Evolutionary conservation across 768 basidiomycete genomes (phyloP).

Genomic region (Serendipita sp.): DNA sequence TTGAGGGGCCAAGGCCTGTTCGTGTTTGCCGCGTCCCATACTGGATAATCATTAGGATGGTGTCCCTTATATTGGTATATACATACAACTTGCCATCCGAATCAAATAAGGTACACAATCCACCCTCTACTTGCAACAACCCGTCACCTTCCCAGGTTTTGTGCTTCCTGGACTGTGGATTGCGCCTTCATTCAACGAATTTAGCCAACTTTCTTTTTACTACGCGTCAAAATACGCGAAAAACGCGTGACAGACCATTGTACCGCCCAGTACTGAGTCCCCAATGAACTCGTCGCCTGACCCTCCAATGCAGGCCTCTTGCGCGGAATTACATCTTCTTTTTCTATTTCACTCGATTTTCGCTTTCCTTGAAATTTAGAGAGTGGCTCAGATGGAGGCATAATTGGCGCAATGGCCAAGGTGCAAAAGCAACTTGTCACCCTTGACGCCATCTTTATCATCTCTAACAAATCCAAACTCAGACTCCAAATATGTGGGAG

Average conservation of each 20-base stretch:
- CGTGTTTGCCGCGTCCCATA: background rate
- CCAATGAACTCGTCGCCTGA: background rate
- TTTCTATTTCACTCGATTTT: background rate
- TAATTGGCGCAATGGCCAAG: background rate
- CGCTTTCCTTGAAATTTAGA: background rate
- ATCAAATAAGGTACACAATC: background rate
- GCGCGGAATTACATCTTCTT: background rate
- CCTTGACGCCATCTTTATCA: no score
- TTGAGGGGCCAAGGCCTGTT: background rate
- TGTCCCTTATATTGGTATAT: background rate
- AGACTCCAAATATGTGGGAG: no score
- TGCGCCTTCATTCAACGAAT: slow-evolving; percentile 36
- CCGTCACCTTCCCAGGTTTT: slow-evolving; percentile 65
- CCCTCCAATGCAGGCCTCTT: background rate
- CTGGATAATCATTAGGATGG: background rate
- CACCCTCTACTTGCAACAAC: slow-evolving; percentile 17
- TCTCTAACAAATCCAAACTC: no score
- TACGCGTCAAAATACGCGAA: background rate
- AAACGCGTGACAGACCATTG: background rate
- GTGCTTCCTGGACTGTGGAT: slow-evolving; percentile 55
- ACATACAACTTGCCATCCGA: background rate
- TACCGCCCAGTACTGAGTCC: background rate
- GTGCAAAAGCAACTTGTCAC: no score
- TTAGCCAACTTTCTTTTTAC: background rate
- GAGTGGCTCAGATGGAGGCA: background rate